Base-by-base conservation (phyloP, 73 alveolate genomes). In the Stentor roeselii region DNA sequence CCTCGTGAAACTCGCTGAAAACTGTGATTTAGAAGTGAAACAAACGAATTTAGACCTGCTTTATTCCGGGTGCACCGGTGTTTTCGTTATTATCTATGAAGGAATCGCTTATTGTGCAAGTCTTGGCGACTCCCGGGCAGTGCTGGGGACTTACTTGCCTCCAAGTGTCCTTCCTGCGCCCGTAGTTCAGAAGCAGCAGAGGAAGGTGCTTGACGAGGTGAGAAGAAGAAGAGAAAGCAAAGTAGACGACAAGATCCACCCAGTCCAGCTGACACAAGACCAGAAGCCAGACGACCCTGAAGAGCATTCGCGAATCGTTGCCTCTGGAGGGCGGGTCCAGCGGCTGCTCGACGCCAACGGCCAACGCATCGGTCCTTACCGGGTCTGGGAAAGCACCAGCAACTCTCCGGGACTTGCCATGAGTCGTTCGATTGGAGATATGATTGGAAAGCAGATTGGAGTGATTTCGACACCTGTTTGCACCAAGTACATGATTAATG, bases 41-140 rank as follows among this genome's bases (percentile, higher is more conserved):
- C 21, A 14, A 1, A 76, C 41, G n/a, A 34, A 34, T 14, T n/a
- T 76, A 36, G 84, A 76, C 37, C 36, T 35, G 0, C 39, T 27
- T 15, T 76, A 76, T 39, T 82, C 88, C 32, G 74, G 74, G 31
- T 6, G 75, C 14, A 82, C 88, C 3, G 82, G 61, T n/a, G 83
- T 60, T 60, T 60, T 82, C 39, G 75, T 61, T 4, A 60, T 11
- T 60, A 11, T 30, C 6, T 21, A 39, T 60, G 58, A 39, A 27
- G 83, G 60, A 4, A 60, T 36, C 2, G 61, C 60, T 36, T 32
- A 74, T 34, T 60, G 75, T 3, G 83, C 83, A 11, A 60, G 59
- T 60, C 32, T 60, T 3, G 88, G 88, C 11, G 88, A 82, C 85
- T 82, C 88, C n/a, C 58, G 88, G 35, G 96, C 94, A 21, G 90